These are phyloP conservation scores for Malus asiatica DNA, from an alignment of 306 rosid genomes.

Conservation along the genomic window DNA sequence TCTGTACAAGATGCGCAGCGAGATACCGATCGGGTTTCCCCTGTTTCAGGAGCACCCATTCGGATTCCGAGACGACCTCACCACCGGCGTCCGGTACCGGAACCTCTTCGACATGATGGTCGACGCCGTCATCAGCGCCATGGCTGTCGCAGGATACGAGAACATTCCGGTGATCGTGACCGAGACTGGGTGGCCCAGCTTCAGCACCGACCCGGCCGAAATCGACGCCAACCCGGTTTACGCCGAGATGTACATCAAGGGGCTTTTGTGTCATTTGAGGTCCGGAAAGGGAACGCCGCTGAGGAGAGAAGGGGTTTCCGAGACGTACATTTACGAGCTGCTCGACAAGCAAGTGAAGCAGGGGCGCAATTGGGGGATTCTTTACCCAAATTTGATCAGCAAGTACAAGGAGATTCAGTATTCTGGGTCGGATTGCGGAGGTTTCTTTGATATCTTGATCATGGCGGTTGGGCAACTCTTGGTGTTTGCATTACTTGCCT, in stretches of 20 bases:
- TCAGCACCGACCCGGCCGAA: slow-evolving; percentile 31
- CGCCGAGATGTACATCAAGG: slow-evolving; percentile 66
- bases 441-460: neutral
- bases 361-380: slow-evolving; percentile 61
- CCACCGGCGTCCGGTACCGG: slow-evolving; percentile 68
- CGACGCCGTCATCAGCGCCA: slow-evolving; percentile 56
- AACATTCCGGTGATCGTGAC: slow-evolving; percentile 56
- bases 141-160: slow-evolving; percentile 56
- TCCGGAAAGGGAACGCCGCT: slow-evolving; percentile 68
- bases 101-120: slow-evolving; percentile 83
- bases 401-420: slow-evolving; percentile 54
- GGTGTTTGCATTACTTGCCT: slow-evolving; percentile 9
- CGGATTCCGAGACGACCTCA: slow-evolving; percentile 68
- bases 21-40: slow-evolving; percentile 66
- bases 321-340: slow-evolving; percentile 58
- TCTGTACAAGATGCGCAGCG: slow-evolving; percentile 43
- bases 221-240: slow-evolving; percentile 55
- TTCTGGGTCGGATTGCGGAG: slow-evolving; percentile 24
- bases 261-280: slow-evolving; percentile 47
- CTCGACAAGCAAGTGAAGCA: slow-evolving; percentile 40
- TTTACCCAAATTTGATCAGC: slow-evolving; percentile 50
- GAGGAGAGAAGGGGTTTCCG: slow-evolving; percentile 54
- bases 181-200: slow-evolving; percentile 90
- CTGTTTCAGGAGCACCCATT: slow-evolving; percentile 63
- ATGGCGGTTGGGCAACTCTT: slow-evolving; percentile 5